Evolutionary conservation across 1,284 basidiomycete genomes (phyloP).

Genomic region (Marasmius fiardii): DNA sequence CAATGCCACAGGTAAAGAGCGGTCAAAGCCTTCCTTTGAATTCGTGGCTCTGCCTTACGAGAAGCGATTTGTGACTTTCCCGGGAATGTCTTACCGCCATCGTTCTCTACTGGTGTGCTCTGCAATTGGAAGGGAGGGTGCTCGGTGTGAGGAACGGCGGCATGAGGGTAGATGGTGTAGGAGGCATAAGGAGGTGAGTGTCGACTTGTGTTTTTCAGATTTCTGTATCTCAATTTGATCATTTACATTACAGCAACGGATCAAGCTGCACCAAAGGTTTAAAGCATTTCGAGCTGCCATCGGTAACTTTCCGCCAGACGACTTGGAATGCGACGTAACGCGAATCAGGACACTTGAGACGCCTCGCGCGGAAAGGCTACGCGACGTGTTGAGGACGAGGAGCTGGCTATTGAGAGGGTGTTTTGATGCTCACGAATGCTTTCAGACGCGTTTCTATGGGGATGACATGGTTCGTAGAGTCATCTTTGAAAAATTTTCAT

Average conservation of each 20-base stretch:
- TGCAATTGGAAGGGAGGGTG: too few relatives aligned
- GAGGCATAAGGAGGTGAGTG: slow-evolving; percentile 26
- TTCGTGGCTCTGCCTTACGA: too few relatives aligned
- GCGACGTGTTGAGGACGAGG: slow-evolving; percentile 25
- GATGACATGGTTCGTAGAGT: neutral
- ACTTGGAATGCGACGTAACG: slow-evolving; percentile 19
- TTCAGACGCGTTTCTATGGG: neutral
- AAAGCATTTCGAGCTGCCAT: slow-evolving; percentile 28
- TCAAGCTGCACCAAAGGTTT: slow-evolving; percentile 31
- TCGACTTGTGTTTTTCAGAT: neutral
- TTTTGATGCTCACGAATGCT: neutral
- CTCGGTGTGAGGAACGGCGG: too few relatives aligned
- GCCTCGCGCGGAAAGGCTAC: slow-evolving; percentile 25
- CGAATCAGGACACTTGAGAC: slow-evolving; percentile 24
- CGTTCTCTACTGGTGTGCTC: too few relatives aligned
- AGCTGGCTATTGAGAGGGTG: slow-evolving; percentile 25
- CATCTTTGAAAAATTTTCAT: too few relatives aligned
- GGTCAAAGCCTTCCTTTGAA: too few relatives aligned
- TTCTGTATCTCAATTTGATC: neutral
- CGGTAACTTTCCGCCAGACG: slow-evolving; percentile 22
- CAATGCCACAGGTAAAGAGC: too few relatives aligned
- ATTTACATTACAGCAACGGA: slow-evolving; percentile 24
- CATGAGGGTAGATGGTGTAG: slow-evolving; percentile 6
- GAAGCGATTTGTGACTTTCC: too few relatives aligned
- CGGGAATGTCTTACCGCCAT: too few relatives aligned